Base-by-base conservation (phyloP, 176 grass and related monocot genomes). In the Tuctoria greenei region DNA sequence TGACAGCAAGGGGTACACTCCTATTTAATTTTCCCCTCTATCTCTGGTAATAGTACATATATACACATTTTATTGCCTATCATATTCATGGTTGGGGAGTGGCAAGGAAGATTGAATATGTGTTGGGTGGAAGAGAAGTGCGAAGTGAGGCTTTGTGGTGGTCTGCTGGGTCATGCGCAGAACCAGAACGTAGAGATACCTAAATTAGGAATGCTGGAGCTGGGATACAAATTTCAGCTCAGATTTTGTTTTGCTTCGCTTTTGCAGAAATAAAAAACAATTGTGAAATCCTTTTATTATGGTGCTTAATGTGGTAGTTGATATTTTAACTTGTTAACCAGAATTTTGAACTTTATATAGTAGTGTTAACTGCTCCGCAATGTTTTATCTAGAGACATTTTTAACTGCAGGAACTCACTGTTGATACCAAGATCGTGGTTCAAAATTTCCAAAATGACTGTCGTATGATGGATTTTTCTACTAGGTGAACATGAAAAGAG, bases 101-200 rank as follows among this genome's bases (percentile, higher is more conserved):
- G 78, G 79, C 78, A 81, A 69, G 25, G 46, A 45, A 56, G 66
- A 76, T 72, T 85, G 74, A 83, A 81, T 92, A 76, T 80, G 66
- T 25, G 43, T 25, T 87, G 85, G 76, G 87, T 89, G 84, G 86
- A 55, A 69, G 83, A 83, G 83, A 81, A 71, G 87, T 86, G 90
- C 86, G 50, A 90, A 80, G 68, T 61, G 81, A 79, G 78, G 69
- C 45, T 71, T 85, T 49, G 49, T 67, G 49, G 71, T 69, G 75
- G n/a, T 61, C 7, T 65, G 44, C 24, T 65, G 66, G 64, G 38
- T 57, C 76, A 51, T 58, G 51, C 24, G 24, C 44, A 58, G 26
- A 54, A n/a, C n/a, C n/a, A n/a, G n/a, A n/a, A 46, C 52, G 37
- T 73, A 24, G 42, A 49, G 47, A 51, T 52, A 35, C 77, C 66